Percentiles rank a stretch among this genome's conserved stretches.
phyloP scores from a whole-genome alignment of 106 monocot genomes.

The Platanthera guangdongensis region DNA sequence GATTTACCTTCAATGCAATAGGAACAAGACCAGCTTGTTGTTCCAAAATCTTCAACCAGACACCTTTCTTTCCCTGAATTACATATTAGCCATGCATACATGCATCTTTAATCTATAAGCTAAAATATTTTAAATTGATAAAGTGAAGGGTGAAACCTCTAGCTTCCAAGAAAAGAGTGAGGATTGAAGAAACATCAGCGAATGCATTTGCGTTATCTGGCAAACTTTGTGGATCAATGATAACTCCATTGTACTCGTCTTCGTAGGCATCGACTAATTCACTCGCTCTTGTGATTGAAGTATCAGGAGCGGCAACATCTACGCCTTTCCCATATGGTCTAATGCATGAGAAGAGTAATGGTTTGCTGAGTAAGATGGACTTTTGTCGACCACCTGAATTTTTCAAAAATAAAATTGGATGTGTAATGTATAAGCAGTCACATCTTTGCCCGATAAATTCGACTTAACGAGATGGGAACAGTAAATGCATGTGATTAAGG shows the following conservation, averaged over 20 bases:
- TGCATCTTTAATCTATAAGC: background rate
- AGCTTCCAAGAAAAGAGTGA: conserved; percentile 60
- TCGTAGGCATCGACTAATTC: conserved; percentile 62
- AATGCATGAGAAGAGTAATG: background rate
- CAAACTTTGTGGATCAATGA: conserved; percentile 52
- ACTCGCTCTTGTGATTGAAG: conserved; percentile 15
- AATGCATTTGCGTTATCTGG: conserved; percentile 52
- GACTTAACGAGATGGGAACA: no score
- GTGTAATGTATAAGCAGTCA: background rate
- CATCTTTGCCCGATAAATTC: no score
- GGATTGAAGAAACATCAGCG: conserved; percentile 44
- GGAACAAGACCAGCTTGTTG: conserved; percentile 73
- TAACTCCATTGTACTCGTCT: conserved; percentile 71
- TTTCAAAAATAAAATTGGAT: background rate
- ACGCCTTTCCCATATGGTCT: conserved; percentile 12
- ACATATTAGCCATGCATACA: background rate
- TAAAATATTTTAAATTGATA: background rate
- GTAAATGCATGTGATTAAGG: no score
- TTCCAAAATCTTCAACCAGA: conserved; percentile 70
- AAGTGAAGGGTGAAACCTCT: conserved; percentile 27
- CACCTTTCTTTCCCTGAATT: conserved; percentile 66
- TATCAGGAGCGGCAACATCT: conserved; percentile 29
- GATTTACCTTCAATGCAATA: conserved; percentile 55
- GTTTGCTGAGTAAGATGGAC: background rate
- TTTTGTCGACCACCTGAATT: background rate